Percentiles rank a stretch among this genome's conserved stretches.
Conservation (phyloP, 805 yeast species). For the Isabelozyma heimii region DNA sequence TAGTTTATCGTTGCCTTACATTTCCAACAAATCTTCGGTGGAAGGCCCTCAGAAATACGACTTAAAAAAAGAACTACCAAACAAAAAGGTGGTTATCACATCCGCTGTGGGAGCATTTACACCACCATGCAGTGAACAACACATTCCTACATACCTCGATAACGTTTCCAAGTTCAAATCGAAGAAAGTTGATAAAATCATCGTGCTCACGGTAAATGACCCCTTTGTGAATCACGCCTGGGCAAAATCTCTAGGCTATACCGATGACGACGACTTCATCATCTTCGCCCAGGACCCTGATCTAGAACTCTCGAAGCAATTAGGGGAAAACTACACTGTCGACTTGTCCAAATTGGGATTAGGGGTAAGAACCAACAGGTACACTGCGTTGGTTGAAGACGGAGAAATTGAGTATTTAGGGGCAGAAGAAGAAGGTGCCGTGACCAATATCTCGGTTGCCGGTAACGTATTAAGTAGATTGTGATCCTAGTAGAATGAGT, state of each 20-base stretch:
- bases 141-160: conserved; percentile 64
- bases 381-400: conserved; percentile 63
- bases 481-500: conserved; percentile 2
- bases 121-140: conserved; percentile 72
- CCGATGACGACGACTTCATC: conserved; percentile 29
- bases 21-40: conserved; percentile 38
- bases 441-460: conserved; percentile 22
- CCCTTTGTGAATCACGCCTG: conserved; percentile 72
- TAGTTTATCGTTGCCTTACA: conserved; percentile 33
- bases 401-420: conserved; percentile 36
- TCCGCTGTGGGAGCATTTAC: conserved; percentile 88
- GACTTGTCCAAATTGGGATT: conserved; percentile 54
- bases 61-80: conserved; percentile 28
- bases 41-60: conserved; percentile 36
- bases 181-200: conserved; percentile 61
- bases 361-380: conserved; percentile 65
- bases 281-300: conserved; percentile 68
- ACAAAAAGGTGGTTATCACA: conserved; percentile 64
- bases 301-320: conserved; percentile 53
- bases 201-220: conserved; percentile 66
- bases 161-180: conserved; percentile 48
- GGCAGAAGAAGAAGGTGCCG: conserved; percentile 23
- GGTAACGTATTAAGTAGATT: conserved; percentile 20
- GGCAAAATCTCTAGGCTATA: conserved; percentile 52
- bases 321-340: conserved; percentile 51